A percentile compares a stretch with the other conserved stretches of the same genome.
Evolutionary conservation across 768 basidiomycete genomes (phyloP).

Genomic region (Leucosporidium scottii): DNA sequence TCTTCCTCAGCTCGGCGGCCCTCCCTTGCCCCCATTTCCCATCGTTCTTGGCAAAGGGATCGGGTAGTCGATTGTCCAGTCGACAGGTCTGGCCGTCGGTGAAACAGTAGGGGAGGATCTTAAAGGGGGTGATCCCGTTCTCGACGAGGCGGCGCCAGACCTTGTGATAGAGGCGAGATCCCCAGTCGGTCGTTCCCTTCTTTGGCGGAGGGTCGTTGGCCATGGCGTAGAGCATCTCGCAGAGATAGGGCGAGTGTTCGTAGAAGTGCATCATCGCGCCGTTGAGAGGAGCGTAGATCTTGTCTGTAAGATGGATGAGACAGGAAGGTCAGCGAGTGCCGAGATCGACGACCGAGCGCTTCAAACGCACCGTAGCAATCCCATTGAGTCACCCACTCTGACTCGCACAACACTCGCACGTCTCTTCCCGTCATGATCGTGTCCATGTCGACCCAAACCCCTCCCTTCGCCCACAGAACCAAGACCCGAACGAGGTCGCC

Average conservation of each 20-base stretch:
- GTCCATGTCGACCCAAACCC: conserved; percentile 98
- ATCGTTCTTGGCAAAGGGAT: conserved; percentile 65
- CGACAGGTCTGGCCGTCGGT: conserved; percentile 83
- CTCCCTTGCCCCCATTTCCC: conserved; percentile 53
- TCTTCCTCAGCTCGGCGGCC: conserved; percentile 55
- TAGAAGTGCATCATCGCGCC: conserved; percentile 93
- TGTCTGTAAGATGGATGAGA: conserved; percentile 49
- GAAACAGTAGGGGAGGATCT: conserved; percentile 91
- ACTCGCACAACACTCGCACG: conserved; percentile 75
- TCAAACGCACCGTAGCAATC: conserved; percentile 81
- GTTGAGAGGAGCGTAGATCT: conserved; percentile 70
- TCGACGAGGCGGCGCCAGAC: conserved; percentile 78
- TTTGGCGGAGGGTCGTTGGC: conserved; percentile 63
- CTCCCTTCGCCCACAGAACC: conserved; percentile 80
- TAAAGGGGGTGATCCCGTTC: conserved; percentile 69
- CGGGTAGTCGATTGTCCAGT: conserved; percentile 86
- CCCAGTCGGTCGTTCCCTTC: conserved; percentile 84
- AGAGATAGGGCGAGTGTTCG: conserved; percentile 86
- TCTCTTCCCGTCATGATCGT: conserved; percentile 74
- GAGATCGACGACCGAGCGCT: too few relatives aligned
- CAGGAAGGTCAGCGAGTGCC: neutral
- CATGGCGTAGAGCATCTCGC: conserved; percentile 93
- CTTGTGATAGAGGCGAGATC: conserved; percentile 80
- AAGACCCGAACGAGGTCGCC: conserved; percentile 85
- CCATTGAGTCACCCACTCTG: conserved; percentile 98